These are phyloP conservation scores for Barnettozyma sucrosica DNA, from an alignment of 805 yeast species.

Conservation along the genomic window DNA sequence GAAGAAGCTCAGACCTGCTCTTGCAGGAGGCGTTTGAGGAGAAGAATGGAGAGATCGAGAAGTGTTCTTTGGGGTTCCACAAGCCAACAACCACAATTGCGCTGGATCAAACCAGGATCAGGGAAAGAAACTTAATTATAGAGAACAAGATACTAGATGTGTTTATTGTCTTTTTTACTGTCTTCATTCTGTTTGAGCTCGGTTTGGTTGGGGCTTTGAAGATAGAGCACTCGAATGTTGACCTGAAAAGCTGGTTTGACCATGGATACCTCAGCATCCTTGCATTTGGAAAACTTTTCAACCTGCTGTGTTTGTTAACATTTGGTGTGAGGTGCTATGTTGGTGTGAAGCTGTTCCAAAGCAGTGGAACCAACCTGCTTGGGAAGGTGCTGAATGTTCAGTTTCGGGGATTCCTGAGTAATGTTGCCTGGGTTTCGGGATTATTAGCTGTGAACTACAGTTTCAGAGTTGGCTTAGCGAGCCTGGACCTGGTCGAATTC, in stretches of 20 bases:
- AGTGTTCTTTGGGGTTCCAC: not conserved
- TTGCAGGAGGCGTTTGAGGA: not conserved
- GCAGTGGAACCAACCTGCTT: not conserved
- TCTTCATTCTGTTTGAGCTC: conserved; percentile 1
- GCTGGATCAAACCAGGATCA: not conserved
- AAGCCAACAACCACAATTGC: not conserved
- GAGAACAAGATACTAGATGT: conserved; percentile 4
- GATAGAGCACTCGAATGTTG: not conserved
- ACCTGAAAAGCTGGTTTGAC: not conserved
- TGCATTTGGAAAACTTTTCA: conserved; percentile 1
- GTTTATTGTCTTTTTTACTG: not conserved
- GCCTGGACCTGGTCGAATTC: not conserved
- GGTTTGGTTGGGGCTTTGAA: not conserved
- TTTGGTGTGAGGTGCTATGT: conserved; percentile 6
- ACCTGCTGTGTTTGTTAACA: not conserved
- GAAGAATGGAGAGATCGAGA: not conserved
- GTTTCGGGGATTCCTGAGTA: conserved; percentile 2
- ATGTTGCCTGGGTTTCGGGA: not conserved
- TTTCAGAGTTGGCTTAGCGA: not conserved
- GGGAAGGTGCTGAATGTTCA: conserved; percentile 4
- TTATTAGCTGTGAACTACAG: conserved; percentile 1
- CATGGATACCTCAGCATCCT: not conserved
- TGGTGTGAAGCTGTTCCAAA: not conserved
- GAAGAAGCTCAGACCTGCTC: conserved; percentile 6
- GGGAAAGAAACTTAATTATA: not conserved